A percentile compares a stretch with the other conserved stretches of the same genome.
phyloP scores from a whole-genome alignment of 1,284 basidiomycete species.

The Violaceomyces palustris region DNA sequence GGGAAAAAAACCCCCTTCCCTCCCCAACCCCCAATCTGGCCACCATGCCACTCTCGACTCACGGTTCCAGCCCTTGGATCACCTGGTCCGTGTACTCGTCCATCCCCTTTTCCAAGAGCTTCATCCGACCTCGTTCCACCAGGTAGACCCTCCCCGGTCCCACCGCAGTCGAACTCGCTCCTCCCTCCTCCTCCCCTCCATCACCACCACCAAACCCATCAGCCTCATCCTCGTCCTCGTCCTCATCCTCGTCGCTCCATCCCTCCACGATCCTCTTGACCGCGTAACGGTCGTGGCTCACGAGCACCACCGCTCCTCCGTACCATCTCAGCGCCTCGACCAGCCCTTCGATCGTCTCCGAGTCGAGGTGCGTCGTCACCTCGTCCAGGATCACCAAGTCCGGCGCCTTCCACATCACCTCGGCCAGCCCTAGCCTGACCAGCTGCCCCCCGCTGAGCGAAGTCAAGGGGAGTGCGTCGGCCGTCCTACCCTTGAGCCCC shows the following conservation, averaged over 20 bases:
- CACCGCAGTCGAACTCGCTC: slow-evolving; percentile 6
- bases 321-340: slow-evolving; percentile 60
- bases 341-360: slow-evolving; percentile 63
- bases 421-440: slow-evolving; percentile 36
- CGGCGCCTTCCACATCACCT: slow-evolving; percentile 32
- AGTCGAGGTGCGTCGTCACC: slow-evolving; percentile 62
- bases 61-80: too few species aligned
- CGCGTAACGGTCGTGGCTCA: slow-evolving; percentile 65
- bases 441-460: slow-evolving; percentile 60
- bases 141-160: slow-evolving; percentile 56
- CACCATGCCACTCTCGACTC: too few species aligned
- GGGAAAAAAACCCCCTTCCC: too few species aligned
- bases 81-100: slow-evolving; percentile 54
- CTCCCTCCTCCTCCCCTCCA: background rate
- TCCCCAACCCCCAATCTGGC: too few species aligned
- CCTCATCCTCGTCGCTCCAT: slow-evolving; percentile 26
- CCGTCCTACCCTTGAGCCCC: slow-evolving; percentile 48
- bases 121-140: slow-evolving; percentile 56
- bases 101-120: slow-evolving; percentile 55
- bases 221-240: slow-evolving; percentile 37
- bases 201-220: slow-evolving; percentile 8
- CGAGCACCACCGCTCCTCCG: slow-evolving; percentile 62
- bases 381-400: slow-evolving; percentile 39
- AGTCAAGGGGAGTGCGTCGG: slow-evolving; percentile 24
- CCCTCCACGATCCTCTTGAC: slow-evolving; percentile 35